Evolutionary conservation across 208 protist species (phyloP).

Genomic region (Naegleria lovaniensis): DNA sequence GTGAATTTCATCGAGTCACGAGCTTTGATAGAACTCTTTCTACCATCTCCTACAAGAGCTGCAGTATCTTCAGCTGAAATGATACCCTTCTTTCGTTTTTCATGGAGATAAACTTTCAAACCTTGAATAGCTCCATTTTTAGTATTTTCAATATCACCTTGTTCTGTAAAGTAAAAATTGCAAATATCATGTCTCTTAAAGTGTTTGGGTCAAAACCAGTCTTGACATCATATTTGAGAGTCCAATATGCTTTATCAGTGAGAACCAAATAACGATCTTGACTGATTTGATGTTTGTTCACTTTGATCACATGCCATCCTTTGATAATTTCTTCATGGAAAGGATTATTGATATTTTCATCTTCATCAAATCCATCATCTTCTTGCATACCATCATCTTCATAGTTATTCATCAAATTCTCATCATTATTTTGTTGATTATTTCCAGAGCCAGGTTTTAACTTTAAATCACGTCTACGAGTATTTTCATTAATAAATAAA

Average conservation of each 20-base stretch:
- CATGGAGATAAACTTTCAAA: neutral
- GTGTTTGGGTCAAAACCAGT: neutral
- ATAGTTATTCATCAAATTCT: neutral
- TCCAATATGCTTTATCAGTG: slow-evolving; percentile 7
- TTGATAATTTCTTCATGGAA: neutral
- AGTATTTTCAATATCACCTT: slow-evolving; percentile 12
- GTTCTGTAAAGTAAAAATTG: neutral
- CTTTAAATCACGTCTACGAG: neutral
- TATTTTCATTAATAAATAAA: neutral
- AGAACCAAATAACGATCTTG: neutral
- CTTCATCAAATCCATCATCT: neutral
- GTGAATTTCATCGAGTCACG: neutral
- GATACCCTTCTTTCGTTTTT: neutral
- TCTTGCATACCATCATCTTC: neutral
- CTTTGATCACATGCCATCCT: slow-evolving; percentile 14
- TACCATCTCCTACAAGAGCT: neutral
- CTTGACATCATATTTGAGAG: neutral
- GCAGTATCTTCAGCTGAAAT: neutral
- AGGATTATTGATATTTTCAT: neutral
- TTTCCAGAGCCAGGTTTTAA: neutral
- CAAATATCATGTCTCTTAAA: slow-evolving; percentile 10
- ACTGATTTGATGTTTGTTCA: slow-evolving; percentile 3
- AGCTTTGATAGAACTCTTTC: neutral
- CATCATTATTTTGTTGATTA: neutral
- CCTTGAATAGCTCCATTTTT: neutral